phyloP scores from a whole-genome alignment of 176 grass and related monocot genomes.

The Musa troglodytarum region DNA sequence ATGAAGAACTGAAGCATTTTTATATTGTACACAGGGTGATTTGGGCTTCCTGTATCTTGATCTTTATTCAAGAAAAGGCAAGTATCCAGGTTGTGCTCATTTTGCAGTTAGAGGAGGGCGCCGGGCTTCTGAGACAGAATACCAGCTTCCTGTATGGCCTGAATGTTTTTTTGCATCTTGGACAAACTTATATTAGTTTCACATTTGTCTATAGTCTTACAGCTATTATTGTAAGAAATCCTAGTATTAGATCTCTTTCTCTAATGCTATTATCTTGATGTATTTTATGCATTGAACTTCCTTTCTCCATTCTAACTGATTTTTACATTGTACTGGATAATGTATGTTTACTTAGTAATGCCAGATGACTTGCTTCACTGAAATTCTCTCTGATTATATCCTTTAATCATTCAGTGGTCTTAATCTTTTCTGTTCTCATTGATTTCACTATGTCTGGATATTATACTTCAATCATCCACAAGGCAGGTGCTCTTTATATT shows the following conservation, averaged over 20 bases:
- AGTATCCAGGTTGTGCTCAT: conserved; percentile 89
- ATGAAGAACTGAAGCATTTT: conserved; percentile 10
- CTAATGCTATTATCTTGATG: no score
- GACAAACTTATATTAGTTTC: background rate
- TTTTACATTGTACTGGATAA: background rate
- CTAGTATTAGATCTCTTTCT: background rate
- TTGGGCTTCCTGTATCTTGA: conserved; percentile 96
- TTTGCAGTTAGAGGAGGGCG: conserved; percentile 90
- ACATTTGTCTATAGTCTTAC: background rate
- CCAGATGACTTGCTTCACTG: no score
- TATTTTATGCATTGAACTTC: background rate
- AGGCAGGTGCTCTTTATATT: no score
- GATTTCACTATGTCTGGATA: background rate
- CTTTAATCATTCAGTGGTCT: background rate
- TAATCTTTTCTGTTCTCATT: conserved; percentile 13
- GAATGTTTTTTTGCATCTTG: background rate
- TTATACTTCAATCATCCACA: no score
- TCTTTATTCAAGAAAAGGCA: conserved; percentile 83
- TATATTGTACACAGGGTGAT: conserved; percentile 54
- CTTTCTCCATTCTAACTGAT: background rate
- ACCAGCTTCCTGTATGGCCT: conserved; percentile 66
- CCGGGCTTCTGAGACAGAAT: conserved; percentile 40
- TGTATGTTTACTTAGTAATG: background rate
- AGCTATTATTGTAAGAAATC: background rate
- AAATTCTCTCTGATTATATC: background rate